phyloP scores from a whole-genome alignment of 129 eudicot genomes.

The Oenanthe sinensis region DNA sequence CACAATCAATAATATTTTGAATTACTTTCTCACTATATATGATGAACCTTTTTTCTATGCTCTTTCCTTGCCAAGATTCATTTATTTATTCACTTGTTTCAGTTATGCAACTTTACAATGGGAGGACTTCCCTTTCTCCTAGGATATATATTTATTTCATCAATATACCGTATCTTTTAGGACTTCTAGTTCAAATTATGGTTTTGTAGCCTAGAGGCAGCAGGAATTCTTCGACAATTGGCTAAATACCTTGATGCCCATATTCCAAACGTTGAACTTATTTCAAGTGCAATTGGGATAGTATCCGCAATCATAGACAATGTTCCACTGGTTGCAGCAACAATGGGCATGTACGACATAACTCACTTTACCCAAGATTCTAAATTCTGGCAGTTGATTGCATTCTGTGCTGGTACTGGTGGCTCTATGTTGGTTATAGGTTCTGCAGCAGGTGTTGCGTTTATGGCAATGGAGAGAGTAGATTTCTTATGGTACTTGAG shows the following conservation, averaged over 20 bases:
- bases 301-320: conserved; percentile 89
- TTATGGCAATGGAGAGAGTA: conserved; percentile 91
- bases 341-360: conserved; percentile 96
- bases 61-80: too few species aligned
- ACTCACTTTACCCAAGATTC: conserved; percentile 72
- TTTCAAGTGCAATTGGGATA: conserved; percentile 87
- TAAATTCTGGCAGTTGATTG: conserved; percentile 84
- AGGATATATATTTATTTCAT: neutral
- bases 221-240: conserved; percentile 83
- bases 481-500: conserved; percentile 91
- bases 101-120: too few species aligned
- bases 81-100: too few species aligned
- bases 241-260: conserved; percentile 88
- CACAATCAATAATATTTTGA: too few species aligned
- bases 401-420: conserved; percentile 97
- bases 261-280: conserved; percentile 57
- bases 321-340: conserved; percentile 97
- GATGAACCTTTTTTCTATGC: too few species aligned
- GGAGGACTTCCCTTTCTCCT: too few species aligned
- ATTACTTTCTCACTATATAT: too few species aligned
- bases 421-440: conserved; percentile 97
- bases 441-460: conserved; percentile 98
- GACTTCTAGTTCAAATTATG: neutral
- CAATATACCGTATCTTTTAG: neutral
- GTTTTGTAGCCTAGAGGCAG: conserved; percentile 69